Conservation (phyloP, 2,329 filamentous ascomycete species). For the Bipolaris sorokiniana region DNA sequence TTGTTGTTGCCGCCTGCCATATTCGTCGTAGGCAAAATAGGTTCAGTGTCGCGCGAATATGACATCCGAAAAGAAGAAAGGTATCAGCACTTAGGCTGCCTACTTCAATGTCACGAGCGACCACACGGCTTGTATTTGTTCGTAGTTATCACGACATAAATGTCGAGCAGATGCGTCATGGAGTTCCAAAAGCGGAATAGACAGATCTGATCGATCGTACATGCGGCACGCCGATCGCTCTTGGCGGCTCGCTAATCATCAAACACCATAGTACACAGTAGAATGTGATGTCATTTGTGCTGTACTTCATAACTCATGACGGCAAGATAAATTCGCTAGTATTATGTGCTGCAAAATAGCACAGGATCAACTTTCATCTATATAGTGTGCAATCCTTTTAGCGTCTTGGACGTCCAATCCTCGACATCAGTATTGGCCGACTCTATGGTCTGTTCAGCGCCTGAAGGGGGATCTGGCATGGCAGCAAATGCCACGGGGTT, state of each 20-base stretch:
- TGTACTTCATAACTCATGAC: constrained; percentile 8
- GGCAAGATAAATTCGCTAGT: constrained; percentile 10
- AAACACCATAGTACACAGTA: constrained; percentile 13
- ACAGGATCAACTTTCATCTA: neutral
- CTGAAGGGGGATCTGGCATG: constrained; percentile 6
- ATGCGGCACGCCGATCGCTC: constrained; percentile 9
- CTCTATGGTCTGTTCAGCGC: constrained; percentile 17
- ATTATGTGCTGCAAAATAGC: neutral
- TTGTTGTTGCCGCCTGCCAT: constrained; percentile 38
- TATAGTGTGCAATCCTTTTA: constrained; percentile 25
- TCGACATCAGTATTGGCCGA: constrained; percentile 17
- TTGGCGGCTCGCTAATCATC: constrained; percentile 2
- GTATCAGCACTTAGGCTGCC: constrained; percentile 3
- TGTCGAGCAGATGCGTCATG: constrained; percentile 42
- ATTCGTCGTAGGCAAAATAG: constrained; percentile 40
- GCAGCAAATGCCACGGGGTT: constrained; percentile 4
- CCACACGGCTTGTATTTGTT: constrained; percentile 21
- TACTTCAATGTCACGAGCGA: neutral
- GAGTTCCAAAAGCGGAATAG: constrained; percentile 34
- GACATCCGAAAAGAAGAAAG: constrained; percentile 22
- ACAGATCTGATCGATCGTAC: constrained; percentile 19
- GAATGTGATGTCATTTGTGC: constrained; percentile 19
- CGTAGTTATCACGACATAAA: constrained; percentile 17
- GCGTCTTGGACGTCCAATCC: constrained; percentile 30
- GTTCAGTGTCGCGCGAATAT: constrained; percentile 33